Evolutionary conservation across 768 basidiomycete genomes (phyloP), one percentile per base, ranked within the genome.

Genomic region (Lentinula lateritia): DNA sequence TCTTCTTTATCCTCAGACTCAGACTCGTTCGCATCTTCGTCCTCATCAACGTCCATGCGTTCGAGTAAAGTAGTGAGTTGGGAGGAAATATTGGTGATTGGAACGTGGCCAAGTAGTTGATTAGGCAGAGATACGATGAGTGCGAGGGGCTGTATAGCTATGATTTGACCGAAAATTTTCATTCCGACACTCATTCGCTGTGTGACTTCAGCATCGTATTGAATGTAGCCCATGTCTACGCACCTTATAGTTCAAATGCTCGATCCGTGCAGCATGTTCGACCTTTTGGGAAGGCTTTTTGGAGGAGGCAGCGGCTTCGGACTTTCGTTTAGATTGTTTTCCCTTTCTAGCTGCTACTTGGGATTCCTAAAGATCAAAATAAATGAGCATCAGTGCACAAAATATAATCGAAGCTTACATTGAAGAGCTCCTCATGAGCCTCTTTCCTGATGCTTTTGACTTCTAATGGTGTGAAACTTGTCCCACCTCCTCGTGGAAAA

Each of bases 401-500:
- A 13, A 28, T 16, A 32, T 15, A 32, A 10, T 39, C 16, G 59
- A 63, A 12, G 70, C 82, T 52, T 63, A 88, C 90, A 74, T 83
- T 74, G 68, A 93, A 90, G 3, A 93, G 75, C 64, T 94, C 92
- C 38, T 83, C 82, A 67, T 95, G 84, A 0, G 92, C 94, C 71
- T 97, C 95, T 69, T 86, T 86, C 56, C 88, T 84, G 39, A 93
- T 84, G 58, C 87, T 77, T 73, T 95, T 95, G 58, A 94, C 88
- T 72, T 99, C 95, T 6, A 93, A 75, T 36, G 94, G 89, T 18
- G 95, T 97, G 66, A 96, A 82, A 36, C 78, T 82, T 1, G 93
- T 91, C 57, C 96, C 96, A 32, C 96, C 96, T 32, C 96, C 97
- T 66, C 96, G 87, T 61, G 95, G 95, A 74, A 98, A 99, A 73